Evolutionary conservation across 768 basidiomycete species (phyloP).

Genomic region (Jaapia argillacea): DNA sequence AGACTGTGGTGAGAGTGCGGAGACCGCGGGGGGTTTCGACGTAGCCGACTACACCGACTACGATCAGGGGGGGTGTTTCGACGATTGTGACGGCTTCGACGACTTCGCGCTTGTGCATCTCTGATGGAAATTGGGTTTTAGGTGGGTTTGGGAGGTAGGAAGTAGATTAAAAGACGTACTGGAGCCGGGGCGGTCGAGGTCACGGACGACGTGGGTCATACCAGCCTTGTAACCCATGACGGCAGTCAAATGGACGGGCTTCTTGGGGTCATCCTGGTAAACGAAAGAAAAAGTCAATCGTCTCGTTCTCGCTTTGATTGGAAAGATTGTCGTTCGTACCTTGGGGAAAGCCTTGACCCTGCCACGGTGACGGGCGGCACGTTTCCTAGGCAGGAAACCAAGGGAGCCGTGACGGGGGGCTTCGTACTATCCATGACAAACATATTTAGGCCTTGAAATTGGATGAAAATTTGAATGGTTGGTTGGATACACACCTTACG

Average conservation of each 20-base stretch:
- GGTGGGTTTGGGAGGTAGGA: background rate
- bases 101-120: constrained; percentile 99
- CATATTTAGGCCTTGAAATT: background rate
- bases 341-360: constrained; percentile 99
- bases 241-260: constrained; percentile 97
- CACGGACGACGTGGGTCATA: constrained; percentile 99
- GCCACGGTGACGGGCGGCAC: constrained; percentile 93
- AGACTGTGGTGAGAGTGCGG: constrained; percentile 96
- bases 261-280: constrained; percentile 93
- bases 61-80: constrained; percentile 94
- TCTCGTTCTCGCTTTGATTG: background rate
- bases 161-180: constrained; percentile 48
- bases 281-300: constrained; percentile 2
- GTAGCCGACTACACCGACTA: constrained; percentile 98
- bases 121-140: constrained; percentile 27
- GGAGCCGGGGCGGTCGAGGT: constrained; percentile 98
- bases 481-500: constrained; percentile 61
- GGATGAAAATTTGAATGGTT: constrained; percentile 16
- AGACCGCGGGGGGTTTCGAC: constrained; percentile 99
- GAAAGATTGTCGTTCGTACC: constrained; percentile 34
- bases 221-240: constrained; percentile 99
- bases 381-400: constrained; percentile 94
- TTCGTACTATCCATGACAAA: constrained; percentile 63
- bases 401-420: constrained; percentile 97
- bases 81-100: constrained; percentile 95